Base-by-base conservation (phyloP, 192 early-diverging fungal species). In the Backusella sp. region DNA sequence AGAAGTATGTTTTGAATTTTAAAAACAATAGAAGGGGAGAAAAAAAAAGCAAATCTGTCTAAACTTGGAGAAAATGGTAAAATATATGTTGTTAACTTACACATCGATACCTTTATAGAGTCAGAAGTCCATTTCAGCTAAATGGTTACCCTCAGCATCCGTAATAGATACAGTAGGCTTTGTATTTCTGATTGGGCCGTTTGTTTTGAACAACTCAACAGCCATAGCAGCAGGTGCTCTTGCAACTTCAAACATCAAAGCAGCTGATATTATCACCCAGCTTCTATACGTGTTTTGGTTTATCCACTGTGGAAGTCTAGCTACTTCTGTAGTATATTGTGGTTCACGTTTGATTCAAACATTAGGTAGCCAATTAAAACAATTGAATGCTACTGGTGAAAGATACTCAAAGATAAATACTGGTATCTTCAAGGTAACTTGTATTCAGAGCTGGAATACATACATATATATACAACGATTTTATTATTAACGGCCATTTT, bases 281-380 rank as follows among this genome's bases (percentile, higher is more conserved):
- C 41, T 79, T 30, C 69, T 79, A 2, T 79, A 79, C 52, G 65
- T 74, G 0, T 74, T 75, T 39, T 79, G 78, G 78, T 79, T 79
- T 49, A 19, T 76, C 26, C 74, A 79, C 28, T 65, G 44, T 26
- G 46, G 52, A 5, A 49, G 41, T 52, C 26, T 79, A 11, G 30
- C 73, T 41, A 14, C 52, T 8, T 2, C 78, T 0, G 78, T 79
- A 6, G 37, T 79, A 5, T 72, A 46, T 42, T 68, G 74, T 39
- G 78, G 78, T 26, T 30, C 41, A 15, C 70, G 78, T 6, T 32
- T 79, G n/a, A 35, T 76, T 28, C 11, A 17, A 12, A 71, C 72
- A 32, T 53, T 79, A 44, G 72, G 67, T 30, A 17, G 42, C 1
- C 73, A 79, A 19, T 28, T 79, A 14, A 39, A 17, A 6, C 59